Base-by-base conservation (phyloP, 2,329 filamentous ascomycete genomes). In the Penicillium sp. region DNA sequence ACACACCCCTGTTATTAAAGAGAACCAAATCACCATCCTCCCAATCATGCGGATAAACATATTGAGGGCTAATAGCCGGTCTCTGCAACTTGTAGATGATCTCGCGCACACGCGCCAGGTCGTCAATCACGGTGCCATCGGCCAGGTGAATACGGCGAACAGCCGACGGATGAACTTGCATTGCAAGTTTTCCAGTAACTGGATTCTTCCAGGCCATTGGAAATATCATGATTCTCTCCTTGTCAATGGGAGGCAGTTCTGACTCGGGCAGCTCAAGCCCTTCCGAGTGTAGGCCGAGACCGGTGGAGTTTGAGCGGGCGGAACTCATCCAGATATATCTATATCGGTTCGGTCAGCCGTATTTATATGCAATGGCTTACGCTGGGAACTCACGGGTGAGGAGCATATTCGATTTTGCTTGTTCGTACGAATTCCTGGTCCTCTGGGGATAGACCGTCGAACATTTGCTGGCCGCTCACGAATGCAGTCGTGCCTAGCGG, bases 141-240 rank as follows among this genome's bases (percentile, higher is more conserved):
- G 73, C 75, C 1, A 85, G 72, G 57, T 89, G 85, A 55, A 91
- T 79, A 61, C 80, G 83, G 42, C 84, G 80, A 40, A 89, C 77
- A 0, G 87, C 86, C 6, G 81, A 84, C 0, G 88, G 87, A 58
- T 91, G 87, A 33, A 90, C 76, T 67, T 90, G 87, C 20, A 91
- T 72, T 1, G 87, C 84, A 6, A 89, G 72, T 9, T 78, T 76
- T 6, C 83, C 84, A 0, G 84, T 89, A 2, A 83, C 76, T 0
- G 87, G 86, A 64, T 90, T 91, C 59, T 81, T 81, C 87, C 87
- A 92, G 68, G 80, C 82, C 81, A 91, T 86, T 23, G 87, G 87
- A 33, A 89, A 75, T 53, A 85, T 73, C 71, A 88, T 83, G 63
- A 90, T 82, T 65, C 88, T 85, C 25, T 75, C 71, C 42, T 79